Evolutionary conservation across 2,329 filamentous ascomycete genomes (phyloP), one percentile per base, ranked within the genome.

Genomic region (Trichoderma hamatum): DNA sequence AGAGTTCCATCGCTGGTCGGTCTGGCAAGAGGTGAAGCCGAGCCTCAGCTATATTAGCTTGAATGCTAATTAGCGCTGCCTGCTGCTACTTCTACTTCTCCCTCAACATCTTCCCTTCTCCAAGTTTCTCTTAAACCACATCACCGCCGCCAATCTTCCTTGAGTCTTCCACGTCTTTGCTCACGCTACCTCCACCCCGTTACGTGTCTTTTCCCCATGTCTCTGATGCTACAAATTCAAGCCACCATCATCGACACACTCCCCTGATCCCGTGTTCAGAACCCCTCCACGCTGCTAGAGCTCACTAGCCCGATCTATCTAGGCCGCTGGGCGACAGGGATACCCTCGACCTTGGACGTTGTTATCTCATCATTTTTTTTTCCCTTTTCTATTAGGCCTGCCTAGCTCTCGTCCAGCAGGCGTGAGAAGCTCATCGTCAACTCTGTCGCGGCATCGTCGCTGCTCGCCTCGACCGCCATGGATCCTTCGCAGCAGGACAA

Each of bases 401-500:
- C 26, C 55, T 21, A 61, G 54, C 49, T 56, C 34, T 56, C 61
- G 32, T 65, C 30, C 60, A 46, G 58, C 56, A 62, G 49, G 58
- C 51, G 49, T 68, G 49, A 34, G 66, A 68, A 39, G 58, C 16
- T 39, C 55, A 52, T 60, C 55, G 19, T 63, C 58, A 60, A 32
- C 58, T 43, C 14, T 19, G 59, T 62, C 28, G 56, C 54, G 65
- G 68, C 66, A 43, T 60, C 63, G 43, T 46, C 69, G 60, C 61
- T 30, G 59, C 30, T 39, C 43, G 60, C 64, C 34, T 68, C 68
- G 71, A 59, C 46, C 73, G 75, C 67, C 74, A 86, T 86, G 85
- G 84, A 85, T 76, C 77, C 82, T 43, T 76, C 79, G 51, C 72
- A 73, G 68, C 74, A 74, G 68, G 77, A 78, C 58, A 75, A 72